Percentiles rank a stretch among this genome's conserved stretches.
These are phyloP conservation scores for Seiridium unicorne DNA, from an alignment of 2,329 filamentous ascomycete species.

Conservation along the genomic window DNA sequence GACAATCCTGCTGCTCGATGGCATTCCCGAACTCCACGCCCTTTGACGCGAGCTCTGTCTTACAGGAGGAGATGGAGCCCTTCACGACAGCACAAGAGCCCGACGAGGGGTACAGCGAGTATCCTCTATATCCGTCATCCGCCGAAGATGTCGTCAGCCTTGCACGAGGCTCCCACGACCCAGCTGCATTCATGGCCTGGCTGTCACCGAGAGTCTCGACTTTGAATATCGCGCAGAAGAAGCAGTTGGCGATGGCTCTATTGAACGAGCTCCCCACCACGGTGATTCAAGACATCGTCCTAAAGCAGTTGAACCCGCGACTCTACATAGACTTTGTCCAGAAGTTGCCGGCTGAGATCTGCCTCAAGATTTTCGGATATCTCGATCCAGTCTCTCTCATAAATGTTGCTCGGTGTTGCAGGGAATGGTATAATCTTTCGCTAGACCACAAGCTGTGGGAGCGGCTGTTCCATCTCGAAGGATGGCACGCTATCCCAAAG, in stretches of 20 bases:
- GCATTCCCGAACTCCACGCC: not conserved
- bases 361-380: conserved; percentile 83
- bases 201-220: conserved; percentile 47
- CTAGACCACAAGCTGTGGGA: conserved; percentile 87
- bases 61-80: conserved; percentile 35
- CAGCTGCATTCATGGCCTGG: conserved; percentile 47
- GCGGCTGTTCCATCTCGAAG: conserved; percentile 76
- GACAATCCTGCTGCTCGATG: not conserved
- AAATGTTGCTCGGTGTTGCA: conserved; percentile 74
- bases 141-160: conserved; percentile 27
- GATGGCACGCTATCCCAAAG: conserved; percentile 71
- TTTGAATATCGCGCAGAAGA: conserved; percentile 48
- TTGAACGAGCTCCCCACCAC: conserved; percentile 78
- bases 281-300: conserved; percentile 74
- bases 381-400: conserved; percentile 80
- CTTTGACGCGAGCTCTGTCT: not conserved
- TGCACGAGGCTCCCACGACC: conserved; percentile 34
- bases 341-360: conserved; percentile 86
- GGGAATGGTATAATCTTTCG: conserved; percentile 77
- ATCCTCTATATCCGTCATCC: conserved; percentile 52
- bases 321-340: conserved; percentile 91
- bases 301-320: conserved; percentile 71
- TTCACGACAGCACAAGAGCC: conserved; percentile 57
- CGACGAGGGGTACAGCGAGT: conserved; percentile 87
- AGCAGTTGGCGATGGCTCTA: conserved; percentile 72